Evolutionary conservation across 2,329 filamentous ascomycete genomes (phyloP), one percentile per base, ranked within the genome.

Genomic region (Coleophoma cylindrospora): DNA sequence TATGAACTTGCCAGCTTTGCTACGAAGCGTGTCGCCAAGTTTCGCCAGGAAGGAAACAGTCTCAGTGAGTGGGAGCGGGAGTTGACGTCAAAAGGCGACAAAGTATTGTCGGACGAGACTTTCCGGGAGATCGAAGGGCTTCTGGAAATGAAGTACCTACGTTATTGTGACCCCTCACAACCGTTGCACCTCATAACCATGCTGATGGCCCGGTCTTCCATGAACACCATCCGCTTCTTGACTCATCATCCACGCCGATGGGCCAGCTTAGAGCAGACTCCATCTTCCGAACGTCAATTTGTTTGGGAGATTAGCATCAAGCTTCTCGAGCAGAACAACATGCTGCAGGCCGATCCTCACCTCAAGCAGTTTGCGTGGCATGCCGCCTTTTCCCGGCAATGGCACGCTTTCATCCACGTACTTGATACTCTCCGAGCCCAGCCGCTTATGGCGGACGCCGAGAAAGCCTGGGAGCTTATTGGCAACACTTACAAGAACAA

Each of bases 81-180:
- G 19, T 12, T n/a, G 15, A 6, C 13, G 6, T 17, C 36, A 38
- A 17, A 6, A 9, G 15, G 36, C 36, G 7, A 9, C 11, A 38
- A 14, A 14, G 36, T 2, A 7, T 43, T 51, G 12, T 66, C 55
- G 58, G 53, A 56, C 17, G 33, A 45, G 12, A 19, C 40, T 9
- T 48, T 56, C 41, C 33, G 41, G 9, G 50, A 53, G n/a, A 22
- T 75, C 8, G 71, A 74, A 52, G 57, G 59, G 13, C 54, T 51
- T 6, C 52, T 72, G 33, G 69, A 72, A 49, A 60, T 61, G 34
- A 69, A 68, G 36, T 71, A 65, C 41, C 54, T 73, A 6, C 61
- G 67, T 14, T 70, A 68, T 47, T 70, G 67, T 55, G 68, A 72
- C 51, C 62, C 69, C 11, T 56, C 64, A 3, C 57, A 62, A 5